A percentile compares a stretch with the other conserved stretches of the same genome.
phyloP scores from a whole-genome alignment of 805 yeast species.

The Hanseniaspora hatyaiensis region DNA sequence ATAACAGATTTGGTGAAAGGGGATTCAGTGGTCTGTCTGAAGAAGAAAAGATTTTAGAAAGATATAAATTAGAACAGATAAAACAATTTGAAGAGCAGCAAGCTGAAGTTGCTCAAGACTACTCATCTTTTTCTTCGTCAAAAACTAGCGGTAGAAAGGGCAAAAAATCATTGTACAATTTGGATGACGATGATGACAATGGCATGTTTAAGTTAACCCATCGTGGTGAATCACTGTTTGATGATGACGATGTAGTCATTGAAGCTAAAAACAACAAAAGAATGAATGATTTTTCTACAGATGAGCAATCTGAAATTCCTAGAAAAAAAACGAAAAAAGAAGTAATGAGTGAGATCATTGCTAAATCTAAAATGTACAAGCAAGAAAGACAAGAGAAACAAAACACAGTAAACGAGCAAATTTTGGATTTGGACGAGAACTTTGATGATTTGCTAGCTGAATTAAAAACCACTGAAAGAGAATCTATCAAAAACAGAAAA shows the following conservation, averaged over 20 bases:
- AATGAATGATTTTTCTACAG: no score
- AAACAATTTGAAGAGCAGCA: constrained; percentile 54
- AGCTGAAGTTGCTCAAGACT: constrained; percentile 33
- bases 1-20: constrained; percentile 86
- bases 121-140: no score
- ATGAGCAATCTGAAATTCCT: constrained; percentile 32
- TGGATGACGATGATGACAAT: constrained; percentile 53
- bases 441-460: constrained; percentile 60
- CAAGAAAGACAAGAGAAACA: constrained; percentile 62
- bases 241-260: constrained; percentile 34
- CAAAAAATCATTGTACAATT: constrained; percentile 52
- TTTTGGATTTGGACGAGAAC: constrained; percentile 59
- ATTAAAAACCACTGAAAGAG: constrained; percentile 24
- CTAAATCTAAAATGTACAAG: constrained; percentile 67
- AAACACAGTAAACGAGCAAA: constrained; percentile 46
- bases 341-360: constrained; percentile 75
- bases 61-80: constrained; percentile 47
- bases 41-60: constrained; percentile 89
- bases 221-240: constrained; percentile 54
- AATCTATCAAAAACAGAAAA: constrained; percentile 19
- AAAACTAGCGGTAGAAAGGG: constrained; percentile 21
- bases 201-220: constrained; percentile 55
- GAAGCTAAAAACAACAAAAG: constrained; percentile 29
- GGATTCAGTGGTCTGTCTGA: constrained; percentile 49
- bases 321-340: constrained; percentile 69